Base-by-base conservation (phyloP, 257 asterid genomes). In the Primulina huaijiensis region DNA sequence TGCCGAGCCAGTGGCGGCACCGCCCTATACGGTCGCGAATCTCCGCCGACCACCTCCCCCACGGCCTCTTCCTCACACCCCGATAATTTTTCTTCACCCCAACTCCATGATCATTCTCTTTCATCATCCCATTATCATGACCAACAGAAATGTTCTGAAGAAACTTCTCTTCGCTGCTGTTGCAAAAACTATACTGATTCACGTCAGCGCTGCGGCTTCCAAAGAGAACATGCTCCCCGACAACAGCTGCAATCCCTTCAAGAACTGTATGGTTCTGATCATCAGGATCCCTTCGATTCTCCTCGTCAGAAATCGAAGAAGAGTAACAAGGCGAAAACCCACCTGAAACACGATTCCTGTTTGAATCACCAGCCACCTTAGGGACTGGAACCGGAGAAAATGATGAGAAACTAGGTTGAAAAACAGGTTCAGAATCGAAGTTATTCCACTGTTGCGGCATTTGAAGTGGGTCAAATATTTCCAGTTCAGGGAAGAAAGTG, bases 21-120 rank as follows among this genome's bases (percentile, higher is more conserved):
- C 96, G 80, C 37, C 96, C 97, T 20, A 90, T 77, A 0, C 96
- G 84, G 83, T 90, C 96, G 8, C 97, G 89, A 29, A 90, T 90
- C 88, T 90, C 97, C 1, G 96, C 97, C 11, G 96, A 90, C 89
- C 89, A 90, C 73, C 96, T 74, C 77, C 96, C 97, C 97, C 97
- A 88, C 6, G 96, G 97, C 92, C 97, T 68, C 82, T 84, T 83
- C 46, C 95, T 71, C 63, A 90, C 97, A 0, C 96, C 97, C 65
- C 97, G 66, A 11, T 89, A 91, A 57, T 74, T 82, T 57, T 66
- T 79, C 38, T 79, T 80, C 77, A 57, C 76, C 6, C 68, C 67
- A 17, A 29, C 30, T 33, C 7, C 69, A 27, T 34, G 60, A 21
- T 14, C 59, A 23, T 12, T 40, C 21, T 8, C 71, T 3, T 23